A percentile compares a stretch with the other conserved stretches of the same genome.
phyloP scores from a whole-genome alignment of 2,329 filamentous ascomycete genomes.

The Fusarium cicatricum region DNA sequence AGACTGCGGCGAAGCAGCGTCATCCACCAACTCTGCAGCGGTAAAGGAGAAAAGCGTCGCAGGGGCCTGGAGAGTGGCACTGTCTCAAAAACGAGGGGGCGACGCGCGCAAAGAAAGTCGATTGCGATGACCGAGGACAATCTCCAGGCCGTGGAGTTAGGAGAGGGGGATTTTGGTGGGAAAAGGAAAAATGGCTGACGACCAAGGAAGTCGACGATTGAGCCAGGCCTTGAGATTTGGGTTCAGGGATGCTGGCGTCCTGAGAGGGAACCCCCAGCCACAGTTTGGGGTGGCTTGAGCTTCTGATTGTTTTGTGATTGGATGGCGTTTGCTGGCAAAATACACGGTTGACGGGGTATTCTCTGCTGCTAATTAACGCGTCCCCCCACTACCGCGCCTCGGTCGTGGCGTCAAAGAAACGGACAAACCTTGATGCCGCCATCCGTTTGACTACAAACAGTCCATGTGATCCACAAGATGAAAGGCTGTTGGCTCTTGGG shows the following conservation, averaged over 20 bases:
- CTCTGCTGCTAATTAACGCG: conserved; percentile 31
- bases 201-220: conserved; percentile 43
- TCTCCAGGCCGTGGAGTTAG: conserved; percentile 28
- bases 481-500: neutral
- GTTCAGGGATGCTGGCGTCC: conserved; percentile 40
- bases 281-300: conserved; percentile 28
- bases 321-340: conserved; percentile 14
- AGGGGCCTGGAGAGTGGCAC: conserved; percentile 17
- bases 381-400: conserved; percentile 21
- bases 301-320: conserved; percentile 21
- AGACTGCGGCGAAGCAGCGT: conserved; percentile 32
- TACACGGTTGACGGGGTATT: conserved; percentile 26
- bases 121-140: conserved; percentile 27
- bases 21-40: conserved; percentile 36
- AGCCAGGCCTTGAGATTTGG: conserved; percentile 36
- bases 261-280: too few species aligned
- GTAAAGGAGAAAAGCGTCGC: conserved; percentile 35
- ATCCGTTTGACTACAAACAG: conserved; percentile 10
- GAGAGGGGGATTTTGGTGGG: conserved; percentile 32
- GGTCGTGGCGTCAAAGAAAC: too few species aligned
- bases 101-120: conserved; percentile 26
- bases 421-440: too few species aligned
- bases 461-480: neutral
- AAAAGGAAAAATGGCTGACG: conserved; percentile 35
- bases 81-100: conserved; percentile 8